Evolutionary conservation across 106 monocot genomes (phyloP).

Genomic region (Narthecium ossifragum): DNA sequence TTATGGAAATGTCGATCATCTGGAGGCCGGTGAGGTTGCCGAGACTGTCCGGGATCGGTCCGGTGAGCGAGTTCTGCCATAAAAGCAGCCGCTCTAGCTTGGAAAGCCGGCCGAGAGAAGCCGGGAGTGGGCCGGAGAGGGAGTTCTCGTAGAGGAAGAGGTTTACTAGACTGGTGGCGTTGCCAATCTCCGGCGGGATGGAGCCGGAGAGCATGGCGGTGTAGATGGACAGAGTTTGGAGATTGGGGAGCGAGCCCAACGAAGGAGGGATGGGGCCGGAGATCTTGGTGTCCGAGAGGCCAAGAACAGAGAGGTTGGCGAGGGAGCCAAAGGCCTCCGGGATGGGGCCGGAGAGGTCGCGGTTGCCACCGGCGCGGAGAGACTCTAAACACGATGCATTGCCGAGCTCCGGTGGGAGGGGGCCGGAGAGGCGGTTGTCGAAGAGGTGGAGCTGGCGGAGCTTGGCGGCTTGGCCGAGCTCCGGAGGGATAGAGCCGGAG

Average conservation of each 20-base stretch:
- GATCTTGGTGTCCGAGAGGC: constrained; percentile 80
- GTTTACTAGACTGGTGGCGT: constrained; percentile 55
- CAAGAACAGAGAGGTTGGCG: constrained; percentile 54
- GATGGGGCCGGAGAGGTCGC: constrained; percentile 56
- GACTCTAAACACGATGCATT: constrained; percentile 44
- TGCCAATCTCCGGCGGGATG: constrained; percentile 78
- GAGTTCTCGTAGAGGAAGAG: constrained; percentile 91
- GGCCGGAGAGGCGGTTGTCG: constrained; percentile 75
- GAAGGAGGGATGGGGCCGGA: constrained; percentile 66
- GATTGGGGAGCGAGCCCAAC: constrained; percentile 43
- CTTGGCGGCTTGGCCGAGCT: constrained; percentile 12
- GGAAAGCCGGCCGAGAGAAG: constrained; percentile 44
- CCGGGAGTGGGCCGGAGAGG: constrained; percentile 60
- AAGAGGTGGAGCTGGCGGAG: constrained; percentile 56
- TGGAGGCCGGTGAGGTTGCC: constrained; percentile 57
- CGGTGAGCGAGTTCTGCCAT: constrained; percentile 81
- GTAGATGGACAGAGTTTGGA: constrained; percentile 80
- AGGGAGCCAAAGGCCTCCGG: constrained; percentile 58
- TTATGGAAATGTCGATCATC: constrained; percentile 85
- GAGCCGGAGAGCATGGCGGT: constrained; percentile 71
- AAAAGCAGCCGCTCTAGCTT: constrained; percentile 69
- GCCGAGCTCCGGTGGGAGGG: constrained; percentile 49
- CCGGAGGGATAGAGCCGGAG: constrained; percentile 44
- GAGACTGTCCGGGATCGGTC: constrained; percentile 55
- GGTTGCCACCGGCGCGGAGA: constrained; percentile 79